These are phyloP conservation scores for Mucor irregularis DNA, from an alignment of 371 early-diverging fungal species.

Conservation along the genomic window DNA sequence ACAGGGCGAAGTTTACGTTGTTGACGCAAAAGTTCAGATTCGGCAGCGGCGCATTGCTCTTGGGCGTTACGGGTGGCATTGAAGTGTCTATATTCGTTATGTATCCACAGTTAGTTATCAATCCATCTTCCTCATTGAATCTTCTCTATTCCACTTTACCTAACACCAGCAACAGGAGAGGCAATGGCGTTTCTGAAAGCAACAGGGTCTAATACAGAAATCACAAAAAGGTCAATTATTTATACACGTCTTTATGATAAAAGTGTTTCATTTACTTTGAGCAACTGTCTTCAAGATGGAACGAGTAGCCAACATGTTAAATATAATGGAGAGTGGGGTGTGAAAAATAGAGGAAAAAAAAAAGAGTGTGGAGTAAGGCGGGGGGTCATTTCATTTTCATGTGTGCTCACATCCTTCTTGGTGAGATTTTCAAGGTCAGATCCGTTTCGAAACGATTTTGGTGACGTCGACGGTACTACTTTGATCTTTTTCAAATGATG, in stretches of 20 bases:
- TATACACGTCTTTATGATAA: background rate
- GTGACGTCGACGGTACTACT: too few relatives aligned
- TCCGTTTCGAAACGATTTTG: too few relatives aligned
- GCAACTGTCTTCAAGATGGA: conserved; percentile 44
- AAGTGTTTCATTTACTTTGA: conserved; percentile 35
- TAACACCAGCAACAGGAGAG: conserved; percentile 37
- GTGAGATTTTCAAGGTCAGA: too few relatives aligned
- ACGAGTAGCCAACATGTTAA: conserved; percentile 46
- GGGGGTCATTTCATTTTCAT: background rate
- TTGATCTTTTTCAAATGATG: too few relatives aligned
- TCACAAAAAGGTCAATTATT: background rate
- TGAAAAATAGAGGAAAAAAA: conserved; percentile 22
- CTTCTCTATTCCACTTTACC: conserved; percentile 19
- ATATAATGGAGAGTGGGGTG: conserved; percentile 25
- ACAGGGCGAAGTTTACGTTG: conserved; percentile 79
- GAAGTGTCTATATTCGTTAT: conserved; percentile 32
- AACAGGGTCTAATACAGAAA: conserved; percentile 33
- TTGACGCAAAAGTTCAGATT: conserved; percentile 55
- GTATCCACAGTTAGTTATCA: background rate
- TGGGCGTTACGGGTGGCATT: conserved; percentile 34
- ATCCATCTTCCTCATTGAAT: background rate
- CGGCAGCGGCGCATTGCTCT: conserved; percentile 50
- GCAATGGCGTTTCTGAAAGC: conserved; percentile 38
- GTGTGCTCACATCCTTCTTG: too few relatives aligned
- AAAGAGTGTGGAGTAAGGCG: conserved; percentile 23